Conservation (phyloP, 371 early-diverging fungal species). For the Polyrhizophydium stewartii region DNA sequence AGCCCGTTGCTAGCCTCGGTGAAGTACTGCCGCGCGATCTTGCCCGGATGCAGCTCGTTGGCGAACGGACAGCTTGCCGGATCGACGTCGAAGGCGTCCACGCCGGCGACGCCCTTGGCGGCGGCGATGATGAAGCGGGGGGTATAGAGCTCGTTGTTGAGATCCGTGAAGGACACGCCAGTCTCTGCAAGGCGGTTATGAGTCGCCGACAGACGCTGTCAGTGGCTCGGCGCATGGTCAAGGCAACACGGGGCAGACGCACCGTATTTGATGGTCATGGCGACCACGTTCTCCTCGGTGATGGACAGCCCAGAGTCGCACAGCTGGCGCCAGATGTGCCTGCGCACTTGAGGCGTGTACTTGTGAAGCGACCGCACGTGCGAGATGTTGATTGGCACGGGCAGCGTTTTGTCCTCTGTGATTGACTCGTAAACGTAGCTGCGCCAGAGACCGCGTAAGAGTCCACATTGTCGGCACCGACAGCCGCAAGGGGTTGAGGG, state of each 20-base stretch:
- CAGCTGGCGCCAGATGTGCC: conserved; percentile 29
- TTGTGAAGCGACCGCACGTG: conserved; percentile 35
- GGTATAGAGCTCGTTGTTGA: conserved; percentile 32
- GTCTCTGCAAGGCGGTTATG: conserved; percentile 14
- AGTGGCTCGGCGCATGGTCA: not conserved
- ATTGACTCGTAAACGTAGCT: conserved; percentile 36
- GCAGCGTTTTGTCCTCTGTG: conserved; percentile 26
- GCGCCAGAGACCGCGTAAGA: too few relatives aligned
- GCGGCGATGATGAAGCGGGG: conserved; percentile 24
- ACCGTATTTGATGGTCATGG: conserved; percentile 30
- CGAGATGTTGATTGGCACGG: conserved; percentile 32
- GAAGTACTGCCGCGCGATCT: conserved; percentile 19
- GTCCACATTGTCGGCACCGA: too few relatives aligned
- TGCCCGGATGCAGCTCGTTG: conserved; percentile 20
- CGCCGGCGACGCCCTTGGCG: conserved; percentile 21
- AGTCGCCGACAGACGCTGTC: not conserved
- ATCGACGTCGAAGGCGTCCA: conserved; percentile 26
- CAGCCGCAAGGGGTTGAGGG: too few relatives aligned
- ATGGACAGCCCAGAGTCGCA: conserved; percentile 21
- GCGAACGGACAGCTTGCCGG: conserved; percentile 25
- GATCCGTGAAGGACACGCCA: conserved; percentile 23
- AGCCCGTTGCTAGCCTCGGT: conserved; percentile 25
- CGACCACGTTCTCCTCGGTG: conserved; percentile 33
- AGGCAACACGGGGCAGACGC: not conserved
- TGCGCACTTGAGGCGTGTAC: conserved; percentile 24